Evolutionary conservation across 2,329 filamentous ascomycete genomes (phyloP).

Genomic region (Monosporascus sp.): DNA sequence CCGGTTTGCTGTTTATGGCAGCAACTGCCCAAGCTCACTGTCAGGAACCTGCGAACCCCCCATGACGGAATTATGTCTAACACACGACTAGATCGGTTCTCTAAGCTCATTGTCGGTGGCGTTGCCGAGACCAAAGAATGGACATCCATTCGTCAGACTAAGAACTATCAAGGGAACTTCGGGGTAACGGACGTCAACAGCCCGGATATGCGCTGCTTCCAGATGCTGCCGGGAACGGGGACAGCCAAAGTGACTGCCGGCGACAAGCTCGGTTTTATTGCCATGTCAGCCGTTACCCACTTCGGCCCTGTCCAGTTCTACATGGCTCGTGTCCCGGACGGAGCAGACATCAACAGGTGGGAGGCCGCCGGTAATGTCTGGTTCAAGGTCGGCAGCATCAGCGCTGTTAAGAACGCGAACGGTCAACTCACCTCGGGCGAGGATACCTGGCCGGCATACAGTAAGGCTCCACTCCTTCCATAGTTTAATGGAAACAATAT

Average conservation of each 20-base stretch:
- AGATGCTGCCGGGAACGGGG: constrained; percentile 15
- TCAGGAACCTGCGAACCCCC: neutral
- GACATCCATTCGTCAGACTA: constrained; percentile 25
- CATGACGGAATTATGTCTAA: neutral
- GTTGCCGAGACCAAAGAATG: constrained; percentile 21
- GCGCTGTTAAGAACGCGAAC: constrained; percentile 11
- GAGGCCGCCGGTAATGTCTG: constrained; percentile 27
- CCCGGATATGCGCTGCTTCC: constrained; percentile 29
- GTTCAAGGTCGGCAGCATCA: constrained; percentile 27
- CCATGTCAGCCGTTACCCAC: constrained; percentile 23
- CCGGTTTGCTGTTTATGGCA: constrained; percentile 8
- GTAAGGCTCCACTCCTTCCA: constrained; percentile 2
- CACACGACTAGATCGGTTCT: constrained; percentile 23
- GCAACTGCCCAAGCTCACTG: constrained; percentile 10
- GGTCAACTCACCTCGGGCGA: constrained; percentile 13
- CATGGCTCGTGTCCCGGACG: constrained; percentile 27
- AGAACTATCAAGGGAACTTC: constrained; percentile 29
- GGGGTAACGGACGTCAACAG: constrained; percentile 27
- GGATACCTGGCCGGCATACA: constrained; percentile 22
- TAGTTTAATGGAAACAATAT: neutral
- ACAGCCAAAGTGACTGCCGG: constrained; percentile 24
- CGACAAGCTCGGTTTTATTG: constrained; percentile 22
- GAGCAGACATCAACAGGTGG: constrained; percentile 25
- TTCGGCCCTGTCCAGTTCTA: constrained; percentile 29
- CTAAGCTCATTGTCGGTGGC: constrained; percentile 22